phyloP scores from a whole-genome alignment of 192 early-diverging fungal genomes.

The Linnemannia elongata region DNA sequence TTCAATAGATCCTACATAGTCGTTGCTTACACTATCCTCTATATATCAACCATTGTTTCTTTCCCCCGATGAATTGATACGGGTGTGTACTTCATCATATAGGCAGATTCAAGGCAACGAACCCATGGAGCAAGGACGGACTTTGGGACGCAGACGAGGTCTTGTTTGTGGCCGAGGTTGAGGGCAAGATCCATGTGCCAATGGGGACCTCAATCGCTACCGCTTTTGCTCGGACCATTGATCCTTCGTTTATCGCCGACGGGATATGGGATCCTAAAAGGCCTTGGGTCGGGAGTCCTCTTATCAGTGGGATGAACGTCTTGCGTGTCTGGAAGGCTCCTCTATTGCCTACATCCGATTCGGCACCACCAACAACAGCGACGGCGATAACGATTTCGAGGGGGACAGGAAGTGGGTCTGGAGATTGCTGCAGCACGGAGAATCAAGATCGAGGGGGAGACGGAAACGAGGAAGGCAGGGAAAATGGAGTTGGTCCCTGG shows the following conservation, averaged over 20 bases:
- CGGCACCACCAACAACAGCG: background rate
- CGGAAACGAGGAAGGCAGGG: background rate
- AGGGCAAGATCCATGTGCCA: conserved; percentile 28
- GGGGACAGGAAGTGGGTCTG: background rate
- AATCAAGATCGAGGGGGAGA: background rate
- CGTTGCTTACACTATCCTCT: background rate
- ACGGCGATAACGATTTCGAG: background rate
- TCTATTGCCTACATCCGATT: background rate
- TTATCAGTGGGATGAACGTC: conserved; percentile 58
- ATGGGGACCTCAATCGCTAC: conserved; percentile 37
- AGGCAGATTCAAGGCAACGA: conserved; percentile 59
- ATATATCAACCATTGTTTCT: background rate
- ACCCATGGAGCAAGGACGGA: conserved; percentile 17
- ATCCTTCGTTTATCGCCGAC: conserved; percentile 54
- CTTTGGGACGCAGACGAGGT: conserved; percentile 55
- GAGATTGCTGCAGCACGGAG: background rate
- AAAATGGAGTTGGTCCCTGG: conserved; percentile 23
- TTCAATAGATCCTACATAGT: too few species aligned
- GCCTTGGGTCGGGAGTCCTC: conserved; percentile 56
- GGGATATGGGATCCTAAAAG: conserved; percentile 24
- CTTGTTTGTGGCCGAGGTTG: conserved; percentile 55
- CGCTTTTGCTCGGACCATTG: conserved; percentile 44
- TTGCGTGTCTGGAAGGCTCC: conserved; percentile 34
- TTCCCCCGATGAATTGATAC: too few species aligned
- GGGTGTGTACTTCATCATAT: background rate